Evolutionary conservation across 345 rosid species (phyloP).

Genomic region (Microcos paniculata): DNA sequence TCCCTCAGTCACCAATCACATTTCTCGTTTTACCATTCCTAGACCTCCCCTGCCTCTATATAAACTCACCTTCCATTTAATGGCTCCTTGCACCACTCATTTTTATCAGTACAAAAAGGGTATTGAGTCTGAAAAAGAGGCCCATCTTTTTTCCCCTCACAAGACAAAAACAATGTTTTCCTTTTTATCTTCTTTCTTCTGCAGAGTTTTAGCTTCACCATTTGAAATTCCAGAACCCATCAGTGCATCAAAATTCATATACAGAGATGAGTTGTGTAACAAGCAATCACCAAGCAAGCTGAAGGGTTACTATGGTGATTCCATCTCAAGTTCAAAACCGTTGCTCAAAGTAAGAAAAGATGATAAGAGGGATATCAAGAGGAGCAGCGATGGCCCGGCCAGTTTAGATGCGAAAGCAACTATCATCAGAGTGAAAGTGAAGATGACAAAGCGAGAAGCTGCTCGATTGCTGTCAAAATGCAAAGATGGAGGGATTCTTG

Average conservation of each 20-base stretch:
- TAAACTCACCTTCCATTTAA: neutral
- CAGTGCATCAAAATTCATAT: conserved; percentile 17
- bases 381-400: conserved; percentile 4
- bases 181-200: neutral
- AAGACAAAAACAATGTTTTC: neutral
- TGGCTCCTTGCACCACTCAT: neutral
- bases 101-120: neutral
- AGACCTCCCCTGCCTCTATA: neutral
- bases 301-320: conserved; percentile 4
- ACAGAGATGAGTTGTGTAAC: conserved; percentile 31
- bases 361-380: conserved; percentile 7
- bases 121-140: neutral
- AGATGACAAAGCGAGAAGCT: conserved; percentile 67
- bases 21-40: neutral
- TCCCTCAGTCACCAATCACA: neutral
- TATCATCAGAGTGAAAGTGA: conserved; percentile 49
- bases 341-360: neutral
- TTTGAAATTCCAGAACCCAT: neutral
- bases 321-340: neutral
- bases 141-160: neutral
- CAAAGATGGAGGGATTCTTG: conserved; percentile 48
- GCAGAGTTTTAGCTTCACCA: neutral
- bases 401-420: neutral
- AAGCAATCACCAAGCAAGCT: conserved; percentile 24
- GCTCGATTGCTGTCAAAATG: conserved; percentile 45